phyloP scores from a whole-genome alignment of 169 alveolate genomes.

The Babesia microti region DNA sequence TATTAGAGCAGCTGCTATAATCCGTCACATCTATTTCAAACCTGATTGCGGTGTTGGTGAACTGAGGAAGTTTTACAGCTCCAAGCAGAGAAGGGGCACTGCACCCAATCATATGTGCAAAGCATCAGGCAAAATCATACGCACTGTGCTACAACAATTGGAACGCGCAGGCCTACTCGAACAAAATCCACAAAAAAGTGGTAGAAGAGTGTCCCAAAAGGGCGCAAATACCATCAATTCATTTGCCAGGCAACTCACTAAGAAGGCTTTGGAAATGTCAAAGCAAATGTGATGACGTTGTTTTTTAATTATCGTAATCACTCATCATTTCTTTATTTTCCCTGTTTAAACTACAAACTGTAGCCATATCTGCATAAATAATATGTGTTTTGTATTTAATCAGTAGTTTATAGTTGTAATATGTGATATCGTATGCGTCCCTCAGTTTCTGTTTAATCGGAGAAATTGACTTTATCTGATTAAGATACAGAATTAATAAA shows the following conservation, averaged over 20 bases:
- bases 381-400: no score
- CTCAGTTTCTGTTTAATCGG: no score
- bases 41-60: conserved; percentile 86
- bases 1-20: conserved; percentile 90
- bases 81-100: conserved; percentile 80
- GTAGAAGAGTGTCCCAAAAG: conserved; percentile 66
- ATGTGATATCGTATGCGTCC: no score
- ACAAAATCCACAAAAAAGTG: conserved; percentile 73
- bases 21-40: conserved; percentile 85
- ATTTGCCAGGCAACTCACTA: conserved; percentile 68
- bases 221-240: conserved; percentile 69
- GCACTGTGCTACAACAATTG: conserved; percentile 85
- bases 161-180: conserved; percentile 85
- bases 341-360: background rate
- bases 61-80: conserved; percentile 83
- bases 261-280: conserved; percentile 35
- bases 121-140: conserved; percentile 88
- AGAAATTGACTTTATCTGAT: no score
- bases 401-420: no score
- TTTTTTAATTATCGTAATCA: background rate
- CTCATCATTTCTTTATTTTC: background rate
- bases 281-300: background rate
- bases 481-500: no score
- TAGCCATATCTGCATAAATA: no score
- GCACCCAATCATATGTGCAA: conserved; percentile 78